phyloP scores from a whole-genome alignment of 305 asterid genomes.

The Fraxinus paxiana region DNA sequence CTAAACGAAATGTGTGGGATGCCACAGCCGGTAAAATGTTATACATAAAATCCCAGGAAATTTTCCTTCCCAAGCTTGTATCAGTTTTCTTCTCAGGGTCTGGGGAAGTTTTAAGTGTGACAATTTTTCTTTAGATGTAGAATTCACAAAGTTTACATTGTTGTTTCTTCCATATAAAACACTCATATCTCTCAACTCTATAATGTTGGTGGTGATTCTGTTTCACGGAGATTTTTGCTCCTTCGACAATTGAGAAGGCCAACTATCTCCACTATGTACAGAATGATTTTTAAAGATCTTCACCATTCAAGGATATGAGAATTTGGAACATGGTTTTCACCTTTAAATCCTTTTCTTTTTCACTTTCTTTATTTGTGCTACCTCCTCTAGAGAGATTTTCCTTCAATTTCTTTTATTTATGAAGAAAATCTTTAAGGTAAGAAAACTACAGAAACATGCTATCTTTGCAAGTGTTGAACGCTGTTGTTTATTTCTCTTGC shows the following conservation, averaged over 20 bases:
- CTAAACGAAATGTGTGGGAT: neutral
- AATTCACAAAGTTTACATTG: neutral
- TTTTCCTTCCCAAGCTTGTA: constrained; percentile 8
- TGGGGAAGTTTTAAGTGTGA: neutral
- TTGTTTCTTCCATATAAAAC: neutral
- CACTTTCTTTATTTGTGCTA: constrained; percentile 1
- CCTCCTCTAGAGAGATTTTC: neutral
- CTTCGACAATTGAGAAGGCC: constrained; percentile 8
- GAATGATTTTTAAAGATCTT: constrained; percentile 9
- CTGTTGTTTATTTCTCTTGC: neutral
- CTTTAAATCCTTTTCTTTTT: neutral
- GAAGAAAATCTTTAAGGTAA: neutral
- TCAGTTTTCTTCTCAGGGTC: constrained; percentile 7
- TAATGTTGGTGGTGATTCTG: neutral
- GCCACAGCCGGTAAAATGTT: neutral
- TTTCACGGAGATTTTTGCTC: neutral
- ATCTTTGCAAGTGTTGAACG: neutral
- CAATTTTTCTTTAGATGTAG: neutral
- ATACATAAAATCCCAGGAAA: constrained; percentile 7
- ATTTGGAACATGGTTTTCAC: neutral
- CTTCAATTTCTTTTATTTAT: neutral
- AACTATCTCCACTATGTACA: constrained; percentile 7
- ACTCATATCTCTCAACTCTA: constrained; percentile 1
- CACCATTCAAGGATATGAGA: constrained; percentile 5
- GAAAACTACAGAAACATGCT: neutral